Base-by-base conservation (phyloP, 371 early-diverging fungal genomes). In the Actinomortierella ambigua region DNA sequence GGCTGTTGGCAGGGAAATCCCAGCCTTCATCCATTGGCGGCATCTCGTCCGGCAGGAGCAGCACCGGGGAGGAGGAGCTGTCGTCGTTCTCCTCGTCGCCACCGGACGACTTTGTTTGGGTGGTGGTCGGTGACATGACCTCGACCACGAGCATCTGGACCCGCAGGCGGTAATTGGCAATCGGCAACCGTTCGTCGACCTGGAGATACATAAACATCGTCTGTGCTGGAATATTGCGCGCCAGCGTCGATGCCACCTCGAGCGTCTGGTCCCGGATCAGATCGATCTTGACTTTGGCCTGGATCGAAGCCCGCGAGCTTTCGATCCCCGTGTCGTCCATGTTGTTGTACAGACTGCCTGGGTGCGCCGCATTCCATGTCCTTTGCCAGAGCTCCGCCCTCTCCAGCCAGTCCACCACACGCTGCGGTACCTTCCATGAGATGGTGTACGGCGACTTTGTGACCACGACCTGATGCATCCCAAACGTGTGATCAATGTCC, bases 71-170 rank as follows among this genome's bases (percentile, higher is more conserved):
- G n/a, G n/a, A n/a, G n/a, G n/a, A n/a, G n/a, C n/a, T n/a, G n/a
- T n/a, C n/a, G n/a, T n/a, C 34, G 34, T 34, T 34, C 7, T 34
- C 11, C 34, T 4, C 11, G 34, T 34, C 34, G 34, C 34, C 11
- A 4, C 7, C 4, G 34, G 34, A 34, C 11, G n/a, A n/a, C n/a
- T n/a, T n/a, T n/a, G n/a, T n/a, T n/a, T n/a, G n/a, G n/a, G n/a
- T n/a, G n/a, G n/a, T n/a, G n/a, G 4, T 34, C 11, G 34, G 11
- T 34, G 34, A 11, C 34, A 34, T 42, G 41, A 73, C 63, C 26
- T 73, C 55, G n/a, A 73, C 67, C 6, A 73, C 63, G 15, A 73
- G 66, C 73, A 73, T 66, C 29, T 59, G 73, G 1, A 73, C 63
- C 1, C 67, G 66, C 24, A 73, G 28, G 14, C 73, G 73, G 53